Evolutionary conservation across 139 green algal species (phyloP).

Genomic region (Zygnema cylindricum): DNA sequence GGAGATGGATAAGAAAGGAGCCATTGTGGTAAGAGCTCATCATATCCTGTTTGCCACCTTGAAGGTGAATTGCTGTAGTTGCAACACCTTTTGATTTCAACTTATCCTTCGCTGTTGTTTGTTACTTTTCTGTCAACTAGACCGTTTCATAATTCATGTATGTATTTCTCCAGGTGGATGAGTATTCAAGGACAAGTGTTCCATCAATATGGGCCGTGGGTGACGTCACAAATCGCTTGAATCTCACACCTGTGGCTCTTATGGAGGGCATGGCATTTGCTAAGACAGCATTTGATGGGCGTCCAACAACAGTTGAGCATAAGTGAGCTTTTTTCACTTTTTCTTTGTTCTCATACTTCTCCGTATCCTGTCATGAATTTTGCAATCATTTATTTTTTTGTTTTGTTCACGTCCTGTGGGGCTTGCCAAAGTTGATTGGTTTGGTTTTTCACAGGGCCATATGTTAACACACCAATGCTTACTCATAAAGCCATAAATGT

Average conservation of each 20-base stretch:
- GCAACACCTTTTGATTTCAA: no score
- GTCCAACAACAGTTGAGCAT: conserved; percentile 85
- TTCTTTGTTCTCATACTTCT: conserved; percentile 62
- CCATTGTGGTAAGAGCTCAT: conserved; percentile 70
- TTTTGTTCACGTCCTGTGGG: no score
- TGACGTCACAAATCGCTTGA: conserved; percentile 93
- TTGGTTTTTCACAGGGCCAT: no score
- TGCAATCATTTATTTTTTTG: no score
- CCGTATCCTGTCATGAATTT: not conserved
- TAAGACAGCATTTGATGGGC: conserved; percentile 81
- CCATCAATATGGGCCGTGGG: conserved; percentile 91
- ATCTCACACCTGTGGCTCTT: conserved; percentile 93
- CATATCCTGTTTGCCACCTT: no score
- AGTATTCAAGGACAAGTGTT: conserved; percentile 84
- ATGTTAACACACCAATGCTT: no score
- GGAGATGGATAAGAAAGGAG: conserved; percentile 65
- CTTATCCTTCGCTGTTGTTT: conserved; percentile 25
- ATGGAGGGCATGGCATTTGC: conserved; percentile 95
- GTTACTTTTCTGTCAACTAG: conserved; percentile 3
- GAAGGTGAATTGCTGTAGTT: no score
- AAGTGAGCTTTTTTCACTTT: conserved; percentile 24
- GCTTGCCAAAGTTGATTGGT: no score
- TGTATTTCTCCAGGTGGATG: conserved; percentile 74
- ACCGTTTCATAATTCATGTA: no score
- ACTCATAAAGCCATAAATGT: no score